phyloP scores from a whole-genome alignment of 495 filamentous ascomycete genomes.

The Apiosordaria backusii region DNA sequence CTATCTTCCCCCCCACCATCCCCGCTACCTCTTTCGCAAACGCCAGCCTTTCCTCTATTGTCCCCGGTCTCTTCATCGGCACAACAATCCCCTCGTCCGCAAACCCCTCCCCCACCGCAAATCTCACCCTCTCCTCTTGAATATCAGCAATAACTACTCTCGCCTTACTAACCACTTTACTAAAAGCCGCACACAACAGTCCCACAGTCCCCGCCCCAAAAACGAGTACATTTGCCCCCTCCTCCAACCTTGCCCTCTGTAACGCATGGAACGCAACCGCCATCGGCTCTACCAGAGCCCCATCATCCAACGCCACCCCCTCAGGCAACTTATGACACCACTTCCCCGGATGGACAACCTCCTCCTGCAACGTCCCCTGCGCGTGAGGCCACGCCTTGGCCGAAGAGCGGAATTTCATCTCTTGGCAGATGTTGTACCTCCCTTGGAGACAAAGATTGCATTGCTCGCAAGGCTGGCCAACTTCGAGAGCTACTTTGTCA shows the following conservation, averaged over 20 bases:
- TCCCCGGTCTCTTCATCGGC: constrained; percentile 51
- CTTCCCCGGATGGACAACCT: constrained; percentile 68
- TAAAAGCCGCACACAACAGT: constrained; percentile 65
- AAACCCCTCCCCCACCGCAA: constrained; percentile 67
- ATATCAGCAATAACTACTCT: constrained; percentile 75
- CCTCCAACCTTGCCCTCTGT: constrained; percentile 55
- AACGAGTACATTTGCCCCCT: constrained; percentile 58
- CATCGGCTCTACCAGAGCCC: constrained; percentile 75
- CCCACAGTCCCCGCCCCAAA: constrained; percentile 83
- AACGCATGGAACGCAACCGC: constrained; percentile 76
- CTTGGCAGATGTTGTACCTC: constrained; percentile 82
- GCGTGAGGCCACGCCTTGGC: constrained; percentile 75
- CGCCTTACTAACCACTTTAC: constrained; percentile 40
- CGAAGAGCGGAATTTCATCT: constrained; percentile 72
- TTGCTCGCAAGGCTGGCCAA: constrained; percentile 71
- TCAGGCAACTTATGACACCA: constrained; percentile 68
- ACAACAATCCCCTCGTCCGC: constrained; percentile 62
- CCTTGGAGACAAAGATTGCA: constrained; percentile 65
- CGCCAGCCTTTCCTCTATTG: constrained; percentile 55
- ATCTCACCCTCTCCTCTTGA: constrained; percentile 64
- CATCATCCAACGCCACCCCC: constrained; percentile 59
- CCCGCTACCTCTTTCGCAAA: constrained; percentile 61
- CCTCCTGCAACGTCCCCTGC: constrained; percentile 79
- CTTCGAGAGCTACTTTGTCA: constrained; percentile 78
- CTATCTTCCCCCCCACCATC: constrained; percentile 41